Conservation (phyloP, 306 rosid species). For the Prinsepia uniflora region DNA sequence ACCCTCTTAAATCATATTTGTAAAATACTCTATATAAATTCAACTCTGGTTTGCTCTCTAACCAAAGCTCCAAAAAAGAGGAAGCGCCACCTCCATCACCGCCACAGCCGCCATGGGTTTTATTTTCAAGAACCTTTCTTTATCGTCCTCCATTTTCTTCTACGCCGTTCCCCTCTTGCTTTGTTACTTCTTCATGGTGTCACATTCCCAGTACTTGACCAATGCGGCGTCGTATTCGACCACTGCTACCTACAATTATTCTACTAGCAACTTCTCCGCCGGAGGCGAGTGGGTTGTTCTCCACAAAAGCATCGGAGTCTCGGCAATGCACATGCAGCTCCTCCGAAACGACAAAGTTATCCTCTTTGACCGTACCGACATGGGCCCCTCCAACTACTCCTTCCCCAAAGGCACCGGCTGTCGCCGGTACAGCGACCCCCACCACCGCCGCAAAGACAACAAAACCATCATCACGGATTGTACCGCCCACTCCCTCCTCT, state of each 20-base stretch:
- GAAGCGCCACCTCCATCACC: too few relatives aligned
- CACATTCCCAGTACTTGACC: neutral
- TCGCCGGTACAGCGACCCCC: slow-evolving; percentile 20
- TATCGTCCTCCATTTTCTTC: slow-evolving; percentile 17
- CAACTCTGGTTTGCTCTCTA: too few relatives aligned
- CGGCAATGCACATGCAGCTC: slow-evolving; percentile 96
- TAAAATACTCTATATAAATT: too few relatives aligned
- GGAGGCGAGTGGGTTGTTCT: slow-evolving; percentile 62
- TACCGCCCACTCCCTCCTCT: slow-evolving; percentile 71
- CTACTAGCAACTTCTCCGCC: neutral
- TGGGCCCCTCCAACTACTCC: slow-evolving; percentile 73
- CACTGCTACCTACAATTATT: neutral
- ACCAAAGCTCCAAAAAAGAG: too few relatives aligned
- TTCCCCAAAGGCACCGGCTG: slow-evolving; percentile 33
- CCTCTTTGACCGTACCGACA: slow-evolving; percentile 67
- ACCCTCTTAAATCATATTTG: too few relatives aligned
- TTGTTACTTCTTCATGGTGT: neutral
- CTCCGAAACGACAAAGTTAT: slow-evolving; percentile 57
- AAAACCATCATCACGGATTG: slow-evolving; percentile 44
- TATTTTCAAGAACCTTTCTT: slow-evolving; percentile 41
- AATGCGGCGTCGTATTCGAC: neutral
- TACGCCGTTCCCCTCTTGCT: neutral
- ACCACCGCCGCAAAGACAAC: neutral
- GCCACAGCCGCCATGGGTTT: slow-evolving; percentile 34
- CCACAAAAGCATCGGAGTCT: slow-evolving; percentile 55